phyloP scores from a whole-genome alignment of 2,329 filamentous ascomycete genomes.

The Aureobasidium sp. region DNA sequence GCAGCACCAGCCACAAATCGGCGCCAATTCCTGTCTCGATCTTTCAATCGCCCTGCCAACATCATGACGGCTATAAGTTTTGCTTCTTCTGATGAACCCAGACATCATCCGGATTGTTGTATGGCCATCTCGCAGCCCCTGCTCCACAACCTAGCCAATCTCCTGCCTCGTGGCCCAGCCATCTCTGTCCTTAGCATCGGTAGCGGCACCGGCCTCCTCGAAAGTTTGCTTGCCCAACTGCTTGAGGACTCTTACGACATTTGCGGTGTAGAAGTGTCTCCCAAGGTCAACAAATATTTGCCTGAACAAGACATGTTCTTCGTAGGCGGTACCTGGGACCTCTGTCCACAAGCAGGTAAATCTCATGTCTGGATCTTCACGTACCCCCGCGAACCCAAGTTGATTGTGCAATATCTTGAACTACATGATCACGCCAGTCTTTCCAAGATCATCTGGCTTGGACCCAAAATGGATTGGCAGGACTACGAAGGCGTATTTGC shows the following conservation, averaged over 20 bases:
- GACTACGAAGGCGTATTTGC: conserved; percentile 22
- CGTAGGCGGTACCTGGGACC: conserved; percentile 40
- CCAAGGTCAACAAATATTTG: conserved; percentile 41
- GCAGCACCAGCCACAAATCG: conserved; percentile 9
- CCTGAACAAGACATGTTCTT: conserved; percentile 34
- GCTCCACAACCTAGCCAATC: conserved; percentile 7
- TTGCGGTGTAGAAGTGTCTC: conserved; percentile 44
- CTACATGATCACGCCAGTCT: conserved; percentile 27
- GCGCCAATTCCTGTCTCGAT: not conserved
- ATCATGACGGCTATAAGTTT: not conserved
- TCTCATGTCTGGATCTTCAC: conserved; percentile 47
- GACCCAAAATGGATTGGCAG: conserved; percentile 37
- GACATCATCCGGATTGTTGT: conserved; percentile 18
- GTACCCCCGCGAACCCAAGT: conserved; percentile 44
- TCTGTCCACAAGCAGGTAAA: conserved; percentile 36
- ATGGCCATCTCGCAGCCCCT: conserved; percentile 17
- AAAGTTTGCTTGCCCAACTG: conserved; percentile 36
- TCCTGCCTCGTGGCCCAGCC: conserved; percentile 18
- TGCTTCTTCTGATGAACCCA: conserved; percentile 9
- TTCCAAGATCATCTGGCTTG: conserved; percentile 36
- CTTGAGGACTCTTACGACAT: conserved; percentile 27
- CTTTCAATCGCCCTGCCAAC: conserved; percentile 4
- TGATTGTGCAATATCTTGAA: conserved; percentile 41
- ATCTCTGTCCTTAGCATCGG: conserved; percentile 39
- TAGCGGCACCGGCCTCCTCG: conserved; percentile 46